Evolutionary conservation across 225 moss, liverwort and hornwort species (phyloP).

Genomic region (Polytrichum formosum): DNA sequence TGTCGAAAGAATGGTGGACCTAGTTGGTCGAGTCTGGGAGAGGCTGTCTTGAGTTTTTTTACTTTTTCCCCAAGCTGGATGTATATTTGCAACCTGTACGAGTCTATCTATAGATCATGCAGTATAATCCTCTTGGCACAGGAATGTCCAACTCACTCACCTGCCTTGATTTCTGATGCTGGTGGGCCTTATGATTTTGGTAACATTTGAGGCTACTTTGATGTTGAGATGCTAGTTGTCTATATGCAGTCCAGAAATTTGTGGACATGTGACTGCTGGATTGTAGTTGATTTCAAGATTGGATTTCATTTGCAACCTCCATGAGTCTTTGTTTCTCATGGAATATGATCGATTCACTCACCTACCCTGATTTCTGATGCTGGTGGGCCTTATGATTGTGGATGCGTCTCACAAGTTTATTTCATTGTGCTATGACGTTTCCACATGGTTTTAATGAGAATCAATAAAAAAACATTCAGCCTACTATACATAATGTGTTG

Average conservation of each 20-base stretch:
- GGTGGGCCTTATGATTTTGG: conserved; percentile 53
- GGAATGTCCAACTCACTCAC: conserved; percentile 45
- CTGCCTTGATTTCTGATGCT: conserved; percentile 38
- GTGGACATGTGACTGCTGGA: too few species aligned
- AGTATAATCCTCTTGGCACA: conserved; percentile 18
- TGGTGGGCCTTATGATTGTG: conserved; percentile 51
- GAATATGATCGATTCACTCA: conserved; percentile 37
- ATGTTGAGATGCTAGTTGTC: too few species aligned
- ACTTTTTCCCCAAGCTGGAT: background rate
- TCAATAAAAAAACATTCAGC: too few species aligned
- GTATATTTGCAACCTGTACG: conserved; percentile 31
- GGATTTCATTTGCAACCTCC: conserved; percentile 31
- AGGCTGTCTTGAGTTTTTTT: too few species aligned
- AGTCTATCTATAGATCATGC: conserved; percentile 1
- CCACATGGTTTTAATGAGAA: background rate
- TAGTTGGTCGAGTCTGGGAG: too few species aligned
- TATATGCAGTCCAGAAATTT: too few species aligned
- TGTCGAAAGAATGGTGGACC: too few species aligned
- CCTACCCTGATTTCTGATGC: conserved; percentile 44
- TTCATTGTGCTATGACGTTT: background rate
- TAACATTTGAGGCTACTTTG: background rate
- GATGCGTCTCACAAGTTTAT: conserved; percentile 2
- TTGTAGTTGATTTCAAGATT: conserved; percentile 4
- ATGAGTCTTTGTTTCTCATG: conserved; percentile 10
- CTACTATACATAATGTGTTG: too few species aligned